These are phyloP conservation scores for Aphanomyces euteiches DNA, from an alignment of 352 stramenopile genomes.

Conservation along the genomic window DNA sequence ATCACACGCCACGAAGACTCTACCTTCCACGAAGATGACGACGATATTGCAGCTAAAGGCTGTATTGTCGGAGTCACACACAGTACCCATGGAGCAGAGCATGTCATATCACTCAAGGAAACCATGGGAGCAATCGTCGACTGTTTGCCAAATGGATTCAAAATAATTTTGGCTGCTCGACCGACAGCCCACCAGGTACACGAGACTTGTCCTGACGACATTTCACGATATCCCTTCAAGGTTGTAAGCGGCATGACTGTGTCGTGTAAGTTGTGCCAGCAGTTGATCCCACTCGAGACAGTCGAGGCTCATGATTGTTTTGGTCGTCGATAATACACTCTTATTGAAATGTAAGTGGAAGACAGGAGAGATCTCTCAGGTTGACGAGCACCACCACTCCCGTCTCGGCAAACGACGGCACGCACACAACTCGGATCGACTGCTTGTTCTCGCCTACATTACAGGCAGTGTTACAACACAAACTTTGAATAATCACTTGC, in stretches of 20 bases:
- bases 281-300: conserved; percentile 4
- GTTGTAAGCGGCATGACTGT: conserved; percentile 2
- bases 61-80: neutral
- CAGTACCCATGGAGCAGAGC: neutral
- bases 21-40: too few species aligned
- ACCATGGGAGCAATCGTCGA: neutral
- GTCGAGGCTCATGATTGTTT: conserved; percentile 22
- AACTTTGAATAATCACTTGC: conserved; percentile 27
- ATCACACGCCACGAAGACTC: conserved; percentile 14
- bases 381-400: conserved; percentile 90
- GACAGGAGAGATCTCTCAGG: conserved; percentile 71
- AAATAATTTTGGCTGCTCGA: neutral
- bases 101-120: neutral
- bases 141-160: neutral
- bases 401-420: conserved; percentile 88
- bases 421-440: conserved; percentile 75
- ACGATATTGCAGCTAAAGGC: too few species aligned
- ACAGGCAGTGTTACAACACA: neutral
- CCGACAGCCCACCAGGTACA: neutral
- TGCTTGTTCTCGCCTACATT: conserved; percentile 42
- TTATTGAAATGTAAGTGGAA: conserved; percentile 51
- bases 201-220: too few species aligned
- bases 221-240: neutral
- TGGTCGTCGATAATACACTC: neutral
- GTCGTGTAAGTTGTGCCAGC: conserved; percentile 20